Percentiles rank a stretch among this genome's conserved stretches.
These are phyloP conservation scores for Picea glauca DNA, from an alignment of 75 land plant genomes.

Conservation along the genomic window DNA sequence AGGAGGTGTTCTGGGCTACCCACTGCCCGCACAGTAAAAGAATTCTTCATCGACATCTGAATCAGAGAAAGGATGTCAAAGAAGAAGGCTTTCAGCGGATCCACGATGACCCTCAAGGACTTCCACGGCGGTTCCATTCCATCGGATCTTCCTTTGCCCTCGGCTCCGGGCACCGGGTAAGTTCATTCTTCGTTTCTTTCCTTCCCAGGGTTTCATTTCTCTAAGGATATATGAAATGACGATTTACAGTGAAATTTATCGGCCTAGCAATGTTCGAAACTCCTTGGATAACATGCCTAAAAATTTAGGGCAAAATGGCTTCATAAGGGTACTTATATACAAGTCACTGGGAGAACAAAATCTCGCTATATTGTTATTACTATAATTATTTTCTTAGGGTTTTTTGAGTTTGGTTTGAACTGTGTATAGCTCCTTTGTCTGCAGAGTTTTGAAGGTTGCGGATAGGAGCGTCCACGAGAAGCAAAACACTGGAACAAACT, in stretches of 20 bases:
- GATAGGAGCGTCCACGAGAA: conserved; percentile 72
- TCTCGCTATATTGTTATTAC: background rate
- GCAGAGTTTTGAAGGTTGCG: conserved; percentile 8
- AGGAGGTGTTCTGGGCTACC: no score
- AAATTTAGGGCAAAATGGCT: no score
- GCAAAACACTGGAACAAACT: conserved; percentile 18
- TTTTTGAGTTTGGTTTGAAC: background rate
- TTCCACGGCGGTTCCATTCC: conserved; percentile 99
- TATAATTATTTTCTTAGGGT: background rate
- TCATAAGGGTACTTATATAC: no score
- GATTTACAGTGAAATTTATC: no score
- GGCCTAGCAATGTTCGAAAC: no score
- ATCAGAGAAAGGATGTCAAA: conserved; percentile 62
- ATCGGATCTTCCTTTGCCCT: conserved; percentile 94
- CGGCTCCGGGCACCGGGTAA: conserved; percentile 91
- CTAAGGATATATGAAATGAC: no score
- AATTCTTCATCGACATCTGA: background rate
- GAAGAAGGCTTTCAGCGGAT: conserved; percentile 72
- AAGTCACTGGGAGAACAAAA: background rate
- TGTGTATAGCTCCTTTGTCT: background rate
- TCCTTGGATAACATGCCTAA: no score
- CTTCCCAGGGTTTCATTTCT: no score
- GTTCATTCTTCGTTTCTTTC: background rate
- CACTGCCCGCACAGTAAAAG: no score
- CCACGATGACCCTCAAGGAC: conserved; percentile 95